Conservation (phyloP, 352 stramenopile species). For the Pythium utonaiense region DNA sequence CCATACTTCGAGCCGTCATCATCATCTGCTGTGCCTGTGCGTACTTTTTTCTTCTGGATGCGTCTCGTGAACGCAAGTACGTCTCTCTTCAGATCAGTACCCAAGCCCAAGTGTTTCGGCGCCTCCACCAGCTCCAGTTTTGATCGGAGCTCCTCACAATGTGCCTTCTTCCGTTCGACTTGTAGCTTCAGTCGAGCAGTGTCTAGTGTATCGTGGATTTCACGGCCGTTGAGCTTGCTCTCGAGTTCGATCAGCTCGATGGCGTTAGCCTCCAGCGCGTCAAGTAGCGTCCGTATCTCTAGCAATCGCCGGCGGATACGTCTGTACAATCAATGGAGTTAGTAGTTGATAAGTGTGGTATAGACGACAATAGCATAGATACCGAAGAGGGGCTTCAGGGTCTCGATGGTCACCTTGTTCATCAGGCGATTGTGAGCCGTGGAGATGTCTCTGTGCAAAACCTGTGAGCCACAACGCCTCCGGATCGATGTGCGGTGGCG, state of each 20-base stretch:
- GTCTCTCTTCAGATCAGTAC: background rate
- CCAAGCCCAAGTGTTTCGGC: conserved; percentile 18
- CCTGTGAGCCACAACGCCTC: conserved; percentile 14
- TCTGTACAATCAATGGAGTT: conserved; percentile 2
- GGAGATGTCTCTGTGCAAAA: conserved; percentile 6
- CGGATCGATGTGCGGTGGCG: background rate
- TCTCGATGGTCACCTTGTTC: background rate
- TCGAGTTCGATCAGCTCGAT: conserved; percentile 21
- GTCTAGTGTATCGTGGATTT: conserved; percentile 11
- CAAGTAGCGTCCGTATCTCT: conserved; percentile 10
- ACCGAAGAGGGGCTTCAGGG: conserved; percentile 1
- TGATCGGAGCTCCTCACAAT: conserved; percentile 20
- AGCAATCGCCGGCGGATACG: conserved; percentile 3
- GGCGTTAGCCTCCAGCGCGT: conserved; percentile 20
- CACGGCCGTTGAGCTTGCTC: background rate
- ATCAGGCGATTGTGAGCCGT: background rate
- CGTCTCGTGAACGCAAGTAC: conserved; percentile 22
- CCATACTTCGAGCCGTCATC: background rate
- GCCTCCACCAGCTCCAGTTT: conserved; percentile 20
- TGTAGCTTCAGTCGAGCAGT: conserved; percentile 27
- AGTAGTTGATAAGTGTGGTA: background rate
- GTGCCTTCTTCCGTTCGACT: conserved; percentile 18
- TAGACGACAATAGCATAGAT: too few species aligned
- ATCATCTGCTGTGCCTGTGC: background rate
- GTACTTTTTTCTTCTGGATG: conserved; percentile 32